Percentiles rank a stretch among this genome's conserved stretches.
Evolutionary conservation across 116 monocot species (phyloP).

Genomic region (Iris pallida): DNA sequence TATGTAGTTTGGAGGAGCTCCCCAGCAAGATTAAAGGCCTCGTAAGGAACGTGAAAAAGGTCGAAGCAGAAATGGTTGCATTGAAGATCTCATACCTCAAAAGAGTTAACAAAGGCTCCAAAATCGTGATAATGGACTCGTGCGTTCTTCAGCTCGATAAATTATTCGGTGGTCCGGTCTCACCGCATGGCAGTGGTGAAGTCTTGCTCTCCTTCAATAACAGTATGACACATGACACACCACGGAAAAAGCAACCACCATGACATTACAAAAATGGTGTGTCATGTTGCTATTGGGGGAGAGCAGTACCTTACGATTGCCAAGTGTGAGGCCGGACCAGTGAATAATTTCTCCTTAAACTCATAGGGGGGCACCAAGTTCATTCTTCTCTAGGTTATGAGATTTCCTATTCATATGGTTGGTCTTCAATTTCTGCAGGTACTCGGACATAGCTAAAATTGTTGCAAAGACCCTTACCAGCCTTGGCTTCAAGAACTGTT

Average conservation of each 20-base stretch:
- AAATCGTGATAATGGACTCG: conserved; percentile 90
- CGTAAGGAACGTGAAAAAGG: conserved; percentile 69
- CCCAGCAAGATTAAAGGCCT: conserved; percentile 75
- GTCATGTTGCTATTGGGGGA: no score
- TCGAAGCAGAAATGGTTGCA: conserved; percentile 84
- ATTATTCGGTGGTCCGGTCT: no score
- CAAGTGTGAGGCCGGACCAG: no score
- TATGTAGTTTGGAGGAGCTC: conserved; percentile 71
- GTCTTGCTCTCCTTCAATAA: no score
- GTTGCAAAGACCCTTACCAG: conserved; percentile 69
- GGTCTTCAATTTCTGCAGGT: conserved; percentile 35
- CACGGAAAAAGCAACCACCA: no score
- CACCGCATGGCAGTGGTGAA: no score
- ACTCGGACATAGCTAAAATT: conserved; percentile 58
- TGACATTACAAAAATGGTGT: no score
- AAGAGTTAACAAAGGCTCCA: conserved; percentile 67
- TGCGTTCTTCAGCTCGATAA: conserved; percentile 13
- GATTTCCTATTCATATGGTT: neutral
- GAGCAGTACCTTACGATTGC: no score
- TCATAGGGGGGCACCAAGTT: neutral
- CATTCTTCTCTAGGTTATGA: neutral
- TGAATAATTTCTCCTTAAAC: no score
- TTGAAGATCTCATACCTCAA: conserved; percentile 95
- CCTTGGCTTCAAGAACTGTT: conserved; percentile 79
- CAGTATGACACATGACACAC: no score